Evolutionary conservation across 1,139 yeast genomes (phyloP).

Genomic region (Nakaseomyces nivariensis): DNA sequence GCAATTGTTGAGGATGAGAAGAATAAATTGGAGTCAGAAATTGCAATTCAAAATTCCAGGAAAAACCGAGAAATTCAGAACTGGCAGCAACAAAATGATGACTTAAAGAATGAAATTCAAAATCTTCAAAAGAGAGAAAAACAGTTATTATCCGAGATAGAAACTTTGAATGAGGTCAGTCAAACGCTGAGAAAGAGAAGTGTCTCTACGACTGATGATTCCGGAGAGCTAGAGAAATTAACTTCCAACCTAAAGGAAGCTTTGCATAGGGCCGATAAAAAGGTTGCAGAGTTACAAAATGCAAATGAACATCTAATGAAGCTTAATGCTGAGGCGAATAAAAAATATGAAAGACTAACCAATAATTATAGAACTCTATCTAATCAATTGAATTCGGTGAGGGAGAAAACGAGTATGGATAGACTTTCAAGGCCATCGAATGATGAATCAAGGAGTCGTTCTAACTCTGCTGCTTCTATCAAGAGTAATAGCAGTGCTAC

Average conservation of each 20-base stretch:
- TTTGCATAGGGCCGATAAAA: slow-evolving; percentile 40
- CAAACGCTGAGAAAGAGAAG: slow-evolving; percentile 19
- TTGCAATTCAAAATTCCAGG: slow-evolving; percentile 42
- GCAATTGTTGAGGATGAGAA: slow-evolving; percentile 46
- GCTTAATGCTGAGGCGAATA: slow-evolving; percentile 56
- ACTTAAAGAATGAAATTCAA: slow-evolving; percentile 25
- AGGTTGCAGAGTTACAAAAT: slow-evolving; percentile 46
- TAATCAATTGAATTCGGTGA: slow-evolving; percentile 41
- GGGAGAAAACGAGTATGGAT: slow-evolving; percentile 26
- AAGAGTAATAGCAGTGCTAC: slow-evolving; percentile 4
- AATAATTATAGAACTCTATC: slow-evolving; percentile 55
- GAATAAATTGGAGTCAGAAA: slow-evolving; percentile 45
- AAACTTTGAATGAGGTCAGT: slow-evolving; percentile 19
- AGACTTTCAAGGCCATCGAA: slow-evolving; percentile 13
- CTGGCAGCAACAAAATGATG: slow-evolving; percentile 23
- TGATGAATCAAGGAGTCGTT: slow-evolving; percentile 10
- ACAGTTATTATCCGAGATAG: slow-evolving; percentile 32
- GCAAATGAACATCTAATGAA: slow-evolving; percentile 50
- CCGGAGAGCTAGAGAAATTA: slow-evolving; percentile 27
- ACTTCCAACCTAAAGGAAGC: slow-evolving; percentile 43
- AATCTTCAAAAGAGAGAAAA: slow-evolving; percentile 26
- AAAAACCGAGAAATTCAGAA: slow-evolving; percentile 31
- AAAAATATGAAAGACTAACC: slow-evolving; percentile 55
- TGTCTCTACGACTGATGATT: slow-evolving; percentile 18
- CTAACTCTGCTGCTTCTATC: slow-evolving; percentile 18